Evolutionary conservation across 1,284 basidiomycete genomes (phyloP).

Genomic region (Melampsora americana): DNA sequence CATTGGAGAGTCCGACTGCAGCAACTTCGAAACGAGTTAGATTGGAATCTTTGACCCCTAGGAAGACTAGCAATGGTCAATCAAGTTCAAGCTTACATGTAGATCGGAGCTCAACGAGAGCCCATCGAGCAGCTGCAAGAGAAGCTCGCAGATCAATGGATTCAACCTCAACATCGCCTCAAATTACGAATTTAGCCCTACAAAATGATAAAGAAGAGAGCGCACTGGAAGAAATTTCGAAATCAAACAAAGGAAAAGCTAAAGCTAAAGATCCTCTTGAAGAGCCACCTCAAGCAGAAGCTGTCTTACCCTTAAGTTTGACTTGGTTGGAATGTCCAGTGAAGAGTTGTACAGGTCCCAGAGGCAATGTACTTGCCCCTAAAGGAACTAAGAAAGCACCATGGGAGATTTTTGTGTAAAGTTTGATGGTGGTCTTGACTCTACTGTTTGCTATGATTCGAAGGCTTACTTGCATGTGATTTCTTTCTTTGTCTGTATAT

Average conservation of each 20-base stretch:
- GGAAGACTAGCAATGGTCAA: too few relatives aligned
- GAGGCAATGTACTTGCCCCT: constrained; percentile 23
- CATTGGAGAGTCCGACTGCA: too few relatives aligned
- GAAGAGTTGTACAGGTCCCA: constrained; percentile 29
- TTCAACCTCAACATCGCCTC: background rate
- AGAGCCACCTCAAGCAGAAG: background rate
- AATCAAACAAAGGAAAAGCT: constrained; percentile 18
- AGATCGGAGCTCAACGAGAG: background rate
- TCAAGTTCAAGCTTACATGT: background rate
- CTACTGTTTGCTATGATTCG: too few relatives aligned
- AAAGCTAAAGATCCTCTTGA: constrained; percentile 18
- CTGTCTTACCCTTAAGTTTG: background rate
- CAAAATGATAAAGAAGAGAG: background rate
- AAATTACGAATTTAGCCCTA: background rate
- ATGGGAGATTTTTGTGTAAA: constrained; percentile 39
- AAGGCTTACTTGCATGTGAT: too few relatives aligned
- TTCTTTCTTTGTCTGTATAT: too few relatives aligned
- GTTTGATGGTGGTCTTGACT: background rate
- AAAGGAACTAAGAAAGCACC: constrained; percentile 27
- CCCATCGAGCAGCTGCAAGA: constrained; percentile 22
- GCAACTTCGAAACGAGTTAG: too few relatives aligned
- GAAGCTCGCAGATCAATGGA: constrained; percentile 33
- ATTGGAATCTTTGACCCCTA: too few relatives aligned
- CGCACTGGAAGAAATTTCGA: background rate
- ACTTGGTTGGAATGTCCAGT: constrained; percentile 37